Evolutionary conservation across 805 yeast genomes (phyloP), one percentile per base, ranked within the genome.

Genomic region (Suhomyces sp.): DNA sequence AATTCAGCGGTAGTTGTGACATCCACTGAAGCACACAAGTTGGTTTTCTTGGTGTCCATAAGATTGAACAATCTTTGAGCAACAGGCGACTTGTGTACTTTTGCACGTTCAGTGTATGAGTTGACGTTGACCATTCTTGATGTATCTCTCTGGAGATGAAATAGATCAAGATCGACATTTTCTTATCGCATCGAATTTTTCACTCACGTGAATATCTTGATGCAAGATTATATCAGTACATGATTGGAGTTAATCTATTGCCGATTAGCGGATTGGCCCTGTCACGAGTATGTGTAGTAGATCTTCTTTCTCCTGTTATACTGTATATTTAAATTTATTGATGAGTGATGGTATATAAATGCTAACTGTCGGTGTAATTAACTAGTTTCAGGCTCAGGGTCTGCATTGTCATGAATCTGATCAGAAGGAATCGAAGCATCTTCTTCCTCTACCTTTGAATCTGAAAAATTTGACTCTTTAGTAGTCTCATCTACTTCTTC

Each of bases 1-100:
- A 94, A 79, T 65, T 94, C 97, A 5, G 67, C 66, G 4, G 97
- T 91, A 35, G 88, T 84, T 54, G 83, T 81, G 23, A 94, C 96
- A 68, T 94, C 99, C 12, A 93, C 83, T 8, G 97, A 91, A 9
- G 97, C 97, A 77, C 98, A 94, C 53, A 94, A 78, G 63, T 93
- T 94, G 49, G 97, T 81, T 69, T 90, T 77, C 71, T 94, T 94
- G 45, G 72, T 67, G 49, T 85, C 89, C 88, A 93, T 90, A 36
- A 92, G 78, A 15, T 70, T 70, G 54, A 94, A 76, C 26, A 94
- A 80, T 56, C 88, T 82, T 49, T 81, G 72, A 1, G 97, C 98
- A 26, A 94, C 86, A 2, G 92, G 87, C 15, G 96, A 87, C 0
- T 83, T 72, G 64, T 91, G 97, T 5, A 68, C 60, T 10, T 68